Evolutionary conservation across 2,329 filamentous ascomycete species (phyloP).

Genomic region (Botrytis squamosa): DNA sequence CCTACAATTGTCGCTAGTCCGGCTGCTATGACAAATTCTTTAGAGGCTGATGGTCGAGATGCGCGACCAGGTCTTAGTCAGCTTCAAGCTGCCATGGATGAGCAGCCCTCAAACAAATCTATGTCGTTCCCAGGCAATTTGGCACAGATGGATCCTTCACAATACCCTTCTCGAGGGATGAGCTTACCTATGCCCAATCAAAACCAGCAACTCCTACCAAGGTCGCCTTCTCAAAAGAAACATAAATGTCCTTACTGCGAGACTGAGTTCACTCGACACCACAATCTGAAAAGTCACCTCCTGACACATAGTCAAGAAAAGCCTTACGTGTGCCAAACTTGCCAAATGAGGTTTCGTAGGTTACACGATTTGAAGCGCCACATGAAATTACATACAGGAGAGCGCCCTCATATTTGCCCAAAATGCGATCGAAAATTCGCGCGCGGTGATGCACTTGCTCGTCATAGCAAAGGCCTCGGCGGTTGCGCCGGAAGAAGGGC

Average conservation of each 20-base stretch:
- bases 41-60: constrained; percentile 34
- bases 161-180: constrained; percentile 48
- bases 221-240: constrained; percentile 77
- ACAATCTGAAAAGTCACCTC: constrained; percentile 95
- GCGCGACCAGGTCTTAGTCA: constrained; percentile 26
- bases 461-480: constrained; percentile 93
- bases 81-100: constrained; percentile 32
- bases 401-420: constrained; percentile 90
- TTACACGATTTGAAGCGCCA: constrained; percentile 95
- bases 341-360: constrained; percentile 85
- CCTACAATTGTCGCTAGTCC: constrained; percentile 38
- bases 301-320: constrained; percentile 98
- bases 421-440: constrained; percentile 96
- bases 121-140: constrained; percentile 38
- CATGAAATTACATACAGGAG: constrained; percentile 93
- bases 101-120: constrained; percentile 34
- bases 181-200: constrained; percentile 55
- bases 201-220: constrained; percentile 51
- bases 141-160: constrained; percentile 31
- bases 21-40: constrained; percentile 31
- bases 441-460: constrained; percentile 87
- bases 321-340: constrained; percentile 91
- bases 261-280: constrained; percentile 94
- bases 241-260: constrained; percentile 97
- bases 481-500: constrained; percentile 90